Evolutionary conservation across 257 asterid genomes (phyloP).

Genomic region (Solanum etuberosum): DNA sequence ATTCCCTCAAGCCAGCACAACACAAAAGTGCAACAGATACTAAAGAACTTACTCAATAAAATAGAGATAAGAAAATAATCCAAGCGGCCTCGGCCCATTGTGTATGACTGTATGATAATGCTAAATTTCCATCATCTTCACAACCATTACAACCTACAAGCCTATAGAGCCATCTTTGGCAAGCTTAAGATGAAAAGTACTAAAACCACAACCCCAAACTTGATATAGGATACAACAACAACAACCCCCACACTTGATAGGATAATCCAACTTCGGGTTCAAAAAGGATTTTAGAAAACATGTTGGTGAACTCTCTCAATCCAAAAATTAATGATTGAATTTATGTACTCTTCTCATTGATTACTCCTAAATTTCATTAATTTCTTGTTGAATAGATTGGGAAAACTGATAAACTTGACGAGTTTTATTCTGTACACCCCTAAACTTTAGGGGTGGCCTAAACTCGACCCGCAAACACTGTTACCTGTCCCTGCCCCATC

Average conservation of each 20-base stretch:
- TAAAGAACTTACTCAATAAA: neutral
- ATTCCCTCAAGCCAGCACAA: neutral
- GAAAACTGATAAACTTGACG: neutral
- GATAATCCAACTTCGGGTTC: no score
- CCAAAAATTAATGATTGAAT: neutral
- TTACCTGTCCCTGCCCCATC: neutral
- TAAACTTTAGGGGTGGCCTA: neutral
- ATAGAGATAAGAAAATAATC: neutral
- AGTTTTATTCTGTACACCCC: neutral
- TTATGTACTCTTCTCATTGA: neutral
- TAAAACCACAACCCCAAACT: no score
- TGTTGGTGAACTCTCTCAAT: neutral
- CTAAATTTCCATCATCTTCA: neutral
- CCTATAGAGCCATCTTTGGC: neutral
- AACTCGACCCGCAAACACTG: neutral
- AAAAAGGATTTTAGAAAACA: neutral
- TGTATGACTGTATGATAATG: neutral
- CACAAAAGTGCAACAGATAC: neutral
- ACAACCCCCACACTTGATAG: neutral
- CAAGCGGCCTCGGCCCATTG: neutral
- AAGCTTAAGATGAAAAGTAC: neutral
- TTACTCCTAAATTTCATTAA: neutral
- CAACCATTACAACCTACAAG: constrained; percentile 2
- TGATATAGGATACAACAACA: neutral
- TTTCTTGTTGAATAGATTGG: neutral